phyloP scores from a whole-genome alignment of 2,329 filamentous ascomycete genomes.

The Mycogone perniciosa region DNA sequence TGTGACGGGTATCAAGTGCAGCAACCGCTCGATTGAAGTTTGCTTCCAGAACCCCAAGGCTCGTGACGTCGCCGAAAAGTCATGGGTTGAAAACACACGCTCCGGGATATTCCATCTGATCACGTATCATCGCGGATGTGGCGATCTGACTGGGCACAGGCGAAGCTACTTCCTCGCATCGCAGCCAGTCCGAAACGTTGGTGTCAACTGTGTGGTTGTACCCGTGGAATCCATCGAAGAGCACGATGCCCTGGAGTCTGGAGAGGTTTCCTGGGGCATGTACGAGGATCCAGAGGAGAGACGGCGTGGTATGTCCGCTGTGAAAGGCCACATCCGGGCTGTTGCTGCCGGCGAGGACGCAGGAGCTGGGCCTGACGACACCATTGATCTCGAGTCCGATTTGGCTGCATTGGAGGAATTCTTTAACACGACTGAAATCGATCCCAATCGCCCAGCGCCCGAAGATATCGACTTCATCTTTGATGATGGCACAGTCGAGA shows the following conservation, averaged over 20 bases:
- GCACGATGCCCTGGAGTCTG: constrained; percentile 4
- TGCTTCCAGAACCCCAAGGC: neutral
- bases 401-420: neutral
- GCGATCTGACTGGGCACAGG: neutral
- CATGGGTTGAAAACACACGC: neutral
- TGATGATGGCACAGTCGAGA: neutral
- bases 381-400: neutral
- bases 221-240: neutral
- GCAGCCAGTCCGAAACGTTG: neutral
- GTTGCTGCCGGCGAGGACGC: neutral
- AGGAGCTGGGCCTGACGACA: neutral
- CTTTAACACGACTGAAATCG: neutral
- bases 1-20: neutral
- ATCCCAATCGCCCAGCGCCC: neutral
- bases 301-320: neutral
- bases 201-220: neutral
- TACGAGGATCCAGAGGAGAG: constrained; percentile 4
- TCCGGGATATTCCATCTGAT: neutral
- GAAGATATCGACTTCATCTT: neutral
- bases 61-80: neutral
- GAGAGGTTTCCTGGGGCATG: constrained; percentile 7
- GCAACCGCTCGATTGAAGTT: neutral
- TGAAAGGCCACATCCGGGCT: neutral
- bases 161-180: constrained; percentile 4
- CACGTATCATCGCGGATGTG: constrained; percentile 5